Evolutionary conservation across 345 rosid species (phyloP).

Genomic region (Streptanthus diversifolius): DNA sequence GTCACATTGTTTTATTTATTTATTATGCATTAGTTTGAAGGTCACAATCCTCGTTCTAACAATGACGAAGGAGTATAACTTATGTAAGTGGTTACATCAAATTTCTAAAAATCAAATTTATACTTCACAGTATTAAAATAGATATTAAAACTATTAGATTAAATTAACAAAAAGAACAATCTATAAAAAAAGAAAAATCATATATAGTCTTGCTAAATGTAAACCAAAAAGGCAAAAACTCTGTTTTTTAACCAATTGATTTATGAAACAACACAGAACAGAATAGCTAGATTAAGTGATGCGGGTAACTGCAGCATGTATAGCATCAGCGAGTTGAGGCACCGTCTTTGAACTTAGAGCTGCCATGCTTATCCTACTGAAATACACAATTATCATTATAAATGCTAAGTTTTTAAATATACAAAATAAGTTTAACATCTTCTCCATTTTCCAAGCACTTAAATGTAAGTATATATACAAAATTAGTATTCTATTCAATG

Average conservation of each 20-base stretch:
- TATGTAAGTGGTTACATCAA: too few relatives aligned
- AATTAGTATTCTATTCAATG: not conserved
- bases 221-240: not conserved
- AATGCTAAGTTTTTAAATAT: not conserved
- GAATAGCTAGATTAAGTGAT: conserved; percentile 10
- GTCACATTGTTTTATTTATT: not conserved
- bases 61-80: too few relatives aligned
- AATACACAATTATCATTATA: conserved; percentile 5
- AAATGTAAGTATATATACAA: not conserved
- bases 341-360: conserved; percentile 59
- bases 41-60: not conserved
- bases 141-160: too few relatives aligned
- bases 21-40: not conserved
- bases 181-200: not conserved
- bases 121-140: too few relatives aligned
- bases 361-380: conserved; percentile 84
- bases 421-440: not conserved
- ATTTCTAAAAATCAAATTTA: too few relatives aligned
- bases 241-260: not conserved
- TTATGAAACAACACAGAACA: not conserved
- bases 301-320: conserved; percentile 43
- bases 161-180: too few relatives aligned
- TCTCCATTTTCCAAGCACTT: not conserved
- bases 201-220: not conserved
- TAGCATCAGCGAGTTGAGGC: conserved; percentile 64